These are phyloP conservation scores for Mucor mucedo DNA, from an alignment of 371 early-diverging fungal genomes.

Conservation along the genomic window DNA sequence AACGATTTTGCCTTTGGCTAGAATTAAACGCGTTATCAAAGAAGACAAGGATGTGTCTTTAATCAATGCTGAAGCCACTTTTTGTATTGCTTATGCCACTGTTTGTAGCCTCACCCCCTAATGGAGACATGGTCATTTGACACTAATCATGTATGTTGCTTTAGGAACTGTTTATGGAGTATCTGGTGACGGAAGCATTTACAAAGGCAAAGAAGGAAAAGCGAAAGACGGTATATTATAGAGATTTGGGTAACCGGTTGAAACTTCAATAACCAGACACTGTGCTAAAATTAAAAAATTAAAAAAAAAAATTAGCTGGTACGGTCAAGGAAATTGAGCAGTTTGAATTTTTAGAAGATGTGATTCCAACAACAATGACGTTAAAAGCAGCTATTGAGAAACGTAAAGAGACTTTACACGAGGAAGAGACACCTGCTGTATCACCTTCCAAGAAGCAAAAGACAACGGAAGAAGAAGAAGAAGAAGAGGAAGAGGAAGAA, in stretches of 20 bases:
- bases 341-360: slow-evolving; percentile 58
- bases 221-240: slow-evolving; percentile 77
- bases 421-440: slow-evolving; percentile 17
- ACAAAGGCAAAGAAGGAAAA: slow-evolving; percentile 69
- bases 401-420: slow-evolving; percentile 50
- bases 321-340: slow-evolving; percentile 49
- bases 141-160: neutral
- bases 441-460: slow-evolving; percentile 30
- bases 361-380: slow-evolving; percentile 64
- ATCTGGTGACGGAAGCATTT: slow-evolving; percentile 70
- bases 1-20: slow-evolving; percentile 71
- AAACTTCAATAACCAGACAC: too few species aligned
- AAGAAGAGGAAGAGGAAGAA: slow-evolving; percentile 14
- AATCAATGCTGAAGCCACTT: slow-evolving; percentile 77
- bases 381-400: slow-evolving; percentile 61
- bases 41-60: slow-evolving; percentile 79
- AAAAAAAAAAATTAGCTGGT: slow-evolving; percentile 30
- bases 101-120: slow-evolving; percentile 29
- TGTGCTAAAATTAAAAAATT: too few species aligned
- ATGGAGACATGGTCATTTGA: too few species aligned
- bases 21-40: slow-evolving; percentile 83
- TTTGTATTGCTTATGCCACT: slow-evolving; percentile 77
- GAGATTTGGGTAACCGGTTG: slow-evolving; percentile 66
- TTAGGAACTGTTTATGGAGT: slow-evolving; percentile 81
- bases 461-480: slow-evolving; percentile 13